A percentile compares a stretch with the other conserved stretches of the same genome.
phyloP scores from a whole-genome alignment of 352 stramenopile genomes.

The Globisporangium yorkense region DNA sequence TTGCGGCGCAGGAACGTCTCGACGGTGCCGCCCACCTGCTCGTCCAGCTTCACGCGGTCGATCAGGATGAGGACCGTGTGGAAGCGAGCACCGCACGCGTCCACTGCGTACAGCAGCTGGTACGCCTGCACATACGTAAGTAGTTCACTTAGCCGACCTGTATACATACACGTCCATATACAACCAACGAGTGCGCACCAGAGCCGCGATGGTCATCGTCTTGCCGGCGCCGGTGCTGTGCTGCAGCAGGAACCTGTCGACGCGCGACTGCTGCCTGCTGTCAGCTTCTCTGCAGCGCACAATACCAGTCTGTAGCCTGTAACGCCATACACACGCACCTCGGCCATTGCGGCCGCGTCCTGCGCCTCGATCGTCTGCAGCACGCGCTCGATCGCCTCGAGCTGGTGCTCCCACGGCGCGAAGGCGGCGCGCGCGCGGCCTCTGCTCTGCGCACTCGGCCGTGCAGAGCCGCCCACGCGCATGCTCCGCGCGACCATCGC shows the following conservation, averaged over 20 bases:
- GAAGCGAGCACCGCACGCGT: conserved; percentile 36
- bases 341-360: conserved; percentile 9
- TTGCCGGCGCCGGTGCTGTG: conserved; percentile 83
- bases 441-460: conserved; percentile 2
- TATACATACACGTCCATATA: not conserved
- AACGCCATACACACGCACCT: not conserved
- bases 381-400: conserved; percentile 49
- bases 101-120: conserved; percentile 56
- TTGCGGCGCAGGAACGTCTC: conserved; percentile 70
- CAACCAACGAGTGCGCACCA: conserved; percentile 18
- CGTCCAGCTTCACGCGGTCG: conserved; percentile 80
- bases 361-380: conserved; percentile 33
- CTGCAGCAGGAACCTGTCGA: conserved; percentile 59
- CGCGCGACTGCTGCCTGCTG: not conserved
- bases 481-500: conserved; percentile 46
- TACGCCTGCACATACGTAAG: conserved; percentile 25
- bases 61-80: conserved; percentile 75
- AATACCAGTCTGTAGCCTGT: not conserved
- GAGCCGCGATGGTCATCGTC: conserved; percentile 67
- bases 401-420: conserved; percentile 58
- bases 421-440: conserved; percentile 21
- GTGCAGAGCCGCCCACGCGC: conserved; percentile 33
- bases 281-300: not conserved
- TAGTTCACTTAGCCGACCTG: too few relatives aligned
- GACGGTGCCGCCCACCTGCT: conserved; percentile 69